phyloP scores from a whole-genome alignment of 192 early-diverging fungal genomes.

The Entomortierella lignicola region DNA sequence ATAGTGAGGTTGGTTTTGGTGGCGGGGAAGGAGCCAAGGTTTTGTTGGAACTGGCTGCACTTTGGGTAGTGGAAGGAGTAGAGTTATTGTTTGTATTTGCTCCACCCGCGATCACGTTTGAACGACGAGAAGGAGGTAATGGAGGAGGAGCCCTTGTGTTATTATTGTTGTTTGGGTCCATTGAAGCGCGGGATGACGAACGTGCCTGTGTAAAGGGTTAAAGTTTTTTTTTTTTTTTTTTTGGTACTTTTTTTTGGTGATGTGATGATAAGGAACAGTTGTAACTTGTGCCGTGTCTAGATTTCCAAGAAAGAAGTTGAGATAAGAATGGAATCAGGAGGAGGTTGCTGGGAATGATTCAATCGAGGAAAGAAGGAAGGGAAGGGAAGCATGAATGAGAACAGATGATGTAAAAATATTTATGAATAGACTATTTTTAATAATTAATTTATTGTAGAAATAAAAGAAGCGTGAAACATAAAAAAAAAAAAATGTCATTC shows the following conservation, averaged over 20 bases:
- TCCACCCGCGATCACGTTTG: constrained; percentile 16
- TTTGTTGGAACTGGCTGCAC: not conserved
- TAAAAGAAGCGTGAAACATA: too few species aligned
- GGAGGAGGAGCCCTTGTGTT: constrained; percentile 34
- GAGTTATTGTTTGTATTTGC: not conserved
- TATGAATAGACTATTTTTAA: too few species aligned
- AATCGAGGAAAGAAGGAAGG: not conserved
- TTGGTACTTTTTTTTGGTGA: not conserved
- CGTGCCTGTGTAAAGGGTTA: not conserved
- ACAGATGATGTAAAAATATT: too few species aligned
- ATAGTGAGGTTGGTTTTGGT: constrained; percentile 35
- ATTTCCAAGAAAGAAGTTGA: too few species aligned
- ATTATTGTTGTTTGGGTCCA: not conserved
- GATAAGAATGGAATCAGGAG: too few species aligned
- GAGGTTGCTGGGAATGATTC: too few species aligned
- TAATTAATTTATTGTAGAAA: too few species aligned
- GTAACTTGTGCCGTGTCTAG: too few species aligned
- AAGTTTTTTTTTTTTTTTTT: not conserved
- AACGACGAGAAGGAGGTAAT: constrained; percentile 40
- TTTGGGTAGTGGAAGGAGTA: not conserved
- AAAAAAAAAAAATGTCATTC: too few species aligned
- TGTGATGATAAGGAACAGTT: too few species aligned
- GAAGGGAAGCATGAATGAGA: not conserved
- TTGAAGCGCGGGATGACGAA: constrained; percentile 4
- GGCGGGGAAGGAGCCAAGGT: constrained; percentile 37